A percentile compares a stretch with the other conserved stretches of the same genome.
These are phyloP conservation scores for Omphalotus olearius DNA, from an alignment of 1,284 basidiomycete species.

Conservation along the genomic window DNA sequence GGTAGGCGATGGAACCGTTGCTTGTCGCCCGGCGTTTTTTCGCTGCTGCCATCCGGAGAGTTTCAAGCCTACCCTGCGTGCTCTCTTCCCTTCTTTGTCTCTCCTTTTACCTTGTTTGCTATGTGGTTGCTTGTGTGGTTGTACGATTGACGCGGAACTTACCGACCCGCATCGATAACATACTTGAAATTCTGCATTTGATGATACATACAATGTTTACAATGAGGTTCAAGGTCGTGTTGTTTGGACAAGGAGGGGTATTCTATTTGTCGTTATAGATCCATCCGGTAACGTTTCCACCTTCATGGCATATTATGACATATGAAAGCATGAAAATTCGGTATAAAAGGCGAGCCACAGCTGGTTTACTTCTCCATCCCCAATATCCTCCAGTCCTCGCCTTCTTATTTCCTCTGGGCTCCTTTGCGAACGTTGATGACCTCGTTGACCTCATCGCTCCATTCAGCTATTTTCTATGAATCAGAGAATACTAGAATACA, in stretches of 20 bases:
- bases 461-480: slow-evolving; percentile 27
- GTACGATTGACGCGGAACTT: too few species aligned
- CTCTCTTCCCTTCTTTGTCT: too few species aligned
- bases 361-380: neutral
- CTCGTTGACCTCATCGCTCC: slow-evolving; percentile 23
- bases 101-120: too few species aligned
- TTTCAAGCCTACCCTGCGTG: too few species aligned
- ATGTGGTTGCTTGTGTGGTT: too few species aligned
- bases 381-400: neutral
- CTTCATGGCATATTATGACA: too few species aligned
- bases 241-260: neutral
- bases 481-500: slow-evolving; percentile 19
- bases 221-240: neutral
- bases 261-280: neutral
- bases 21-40: too few species aligned
- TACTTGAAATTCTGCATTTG: slow-evolving; percentile 29
- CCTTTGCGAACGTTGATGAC: neutral
- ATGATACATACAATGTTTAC: slow-evolving; percentile 33
- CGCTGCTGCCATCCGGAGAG: too few species aligned
- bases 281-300: slow-evolving; percentile 1
- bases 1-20: too few species aligned
- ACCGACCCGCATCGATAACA: slow-evolving; percentile 5
- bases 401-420: neutral
- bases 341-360: neutral
- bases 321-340: too few species aligned